A percentile compares a stretch with the other conserved stretches of the same genome.
phyloP scores from a whole-genome alignment of 2,329 filamentous ascomycete genomes.

The Ceratocystis albifundus region DNA sequence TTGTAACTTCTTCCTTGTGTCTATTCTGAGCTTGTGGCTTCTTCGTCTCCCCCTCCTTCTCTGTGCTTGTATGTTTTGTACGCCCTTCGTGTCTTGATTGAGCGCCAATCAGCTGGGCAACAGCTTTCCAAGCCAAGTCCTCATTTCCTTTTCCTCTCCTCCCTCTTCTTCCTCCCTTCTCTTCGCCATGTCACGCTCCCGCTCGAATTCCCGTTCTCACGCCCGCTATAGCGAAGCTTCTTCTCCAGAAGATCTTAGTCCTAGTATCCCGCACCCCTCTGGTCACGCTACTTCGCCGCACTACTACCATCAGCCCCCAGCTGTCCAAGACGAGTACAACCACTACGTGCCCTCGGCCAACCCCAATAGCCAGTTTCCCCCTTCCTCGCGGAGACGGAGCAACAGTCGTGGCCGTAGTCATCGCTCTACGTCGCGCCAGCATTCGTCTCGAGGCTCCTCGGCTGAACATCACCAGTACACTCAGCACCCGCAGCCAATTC shows the following conservation, averaged over 20 bases:
- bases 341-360: not conserved
- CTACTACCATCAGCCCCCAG: not conserved
- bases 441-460: not conserved
- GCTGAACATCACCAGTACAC: not conserved
- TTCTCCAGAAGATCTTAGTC: constrained; percentile 1
- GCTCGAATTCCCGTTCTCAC: not conserved
- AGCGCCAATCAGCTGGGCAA: too few relatives aligned
- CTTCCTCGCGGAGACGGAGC: not conserved
- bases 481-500: not conserved
- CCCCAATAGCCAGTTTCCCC: not conserved
- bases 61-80: too few relatives aligned
- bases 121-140: too few relatives aligned
- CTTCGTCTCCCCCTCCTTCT: too few relatives aligned
- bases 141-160: not conserved
- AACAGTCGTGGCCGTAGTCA: not conserved
- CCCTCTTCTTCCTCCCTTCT: not conserved
- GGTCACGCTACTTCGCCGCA: not conserved
- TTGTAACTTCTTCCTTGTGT: too few relatives aligned
- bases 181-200: constrained; percentile 5
- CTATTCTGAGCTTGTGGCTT: too few relatives aligned
- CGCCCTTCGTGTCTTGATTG: too few relatives aligned
- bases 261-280: not conserved
- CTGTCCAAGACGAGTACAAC: not conserved
- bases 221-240: not conserved
- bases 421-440: not conserved